These are phyloP conservation scores for Zygosaccharomyces pseudorouxii DNA, from an alignment of 805 yeast genomes.

Conservation along the genomic window DNA sequence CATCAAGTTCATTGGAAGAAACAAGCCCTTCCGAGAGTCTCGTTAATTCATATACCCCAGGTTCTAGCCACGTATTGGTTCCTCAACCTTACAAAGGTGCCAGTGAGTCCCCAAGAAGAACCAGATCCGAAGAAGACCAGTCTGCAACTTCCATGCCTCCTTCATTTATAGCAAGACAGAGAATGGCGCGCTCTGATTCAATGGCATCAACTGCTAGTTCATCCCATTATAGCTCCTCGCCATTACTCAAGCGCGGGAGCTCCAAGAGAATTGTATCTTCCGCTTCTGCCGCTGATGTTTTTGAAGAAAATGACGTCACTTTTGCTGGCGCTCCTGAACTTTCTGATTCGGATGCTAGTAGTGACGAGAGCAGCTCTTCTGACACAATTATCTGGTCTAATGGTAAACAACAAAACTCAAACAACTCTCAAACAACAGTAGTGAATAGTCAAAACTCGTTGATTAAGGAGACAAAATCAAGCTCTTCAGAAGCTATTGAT, in stretches of 20 bases:
- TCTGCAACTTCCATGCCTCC: conserved; percentile 12
- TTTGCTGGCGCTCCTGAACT: conserved; percentile 70
- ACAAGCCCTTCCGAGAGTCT: conserved; percentile 19
- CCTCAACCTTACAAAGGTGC: conserved; percentile 42
- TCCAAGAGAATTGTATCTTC: conserved; percentile 36
- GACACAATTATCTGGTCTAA: conserved; percentile 22
- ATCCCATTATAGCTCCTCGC: conserved; percentile 24
- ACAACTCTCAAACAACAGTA: conserved; percentile 1
- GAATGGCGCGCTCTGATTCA: conserved; percentile 23
- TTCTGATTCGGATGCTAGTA: conserved; percentile 50
- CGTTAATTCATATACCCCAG: conserved; percentile 41
- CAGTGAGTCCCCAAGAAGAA: conserved; percentile 10
- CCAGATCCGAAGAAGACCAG: conserved; percentile 12
- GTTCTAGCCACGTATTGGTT: conserved; percentile 39
- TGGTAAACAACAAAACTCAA: not conserved
- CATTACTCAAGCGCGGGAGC: conserved; percentile 27
- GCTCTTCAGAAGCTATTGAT: conserved; percentile 10
- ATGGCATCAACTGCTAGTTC: conserved; percentile 19
- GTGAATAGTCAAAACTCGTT: not conserved
- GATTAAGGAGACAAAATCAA: conserved; percentile 2
- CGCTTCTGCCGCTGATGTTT: conserved; percentile 45
- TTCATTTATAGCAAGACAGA: conserved; percentile 14
- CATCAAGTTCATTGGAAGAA: conserved; percentile 10
- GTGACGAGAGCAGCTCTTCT: conserved; percentile 25
- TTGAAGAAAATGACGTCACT: conserved; percentile 64